Conservation (phyloP, 306 rosid genomes). For the Trifolium repens region DNA sequence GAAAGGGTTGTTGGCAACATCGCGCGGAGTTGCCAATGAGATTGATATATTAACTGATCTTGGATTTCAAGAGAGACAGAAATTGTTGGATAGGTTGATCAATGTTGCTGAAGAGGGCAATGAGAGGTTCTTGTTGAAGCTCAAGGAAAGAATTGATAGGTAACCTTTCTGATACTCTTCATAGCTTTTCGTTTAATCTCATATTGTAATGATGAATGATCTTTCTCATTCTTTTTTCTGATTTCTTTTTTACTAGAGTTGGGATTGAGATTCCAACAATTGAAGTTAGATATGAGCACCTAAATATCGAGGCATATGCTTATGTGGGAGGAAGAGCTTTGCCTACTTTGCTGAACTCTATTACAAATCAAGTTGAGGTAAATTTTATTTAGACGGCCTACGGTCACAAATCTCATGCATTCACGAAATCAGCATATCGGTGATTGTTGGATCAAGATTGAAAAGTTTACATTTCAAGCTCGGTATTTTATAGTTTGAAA, state of each 20-base stretch:
- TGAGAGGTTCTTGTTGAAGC: conserved; percentile 59
- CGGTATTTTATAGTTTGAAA: too few species aligned
- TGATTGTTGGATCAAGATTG: too few species aligned
- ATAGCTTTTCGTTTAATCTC: too few species aligned
- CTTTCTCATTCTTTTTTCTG: not conserved
- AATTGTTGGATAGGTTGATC: conserved; percentile 53
- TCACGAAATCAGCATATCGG: too few species aligned
- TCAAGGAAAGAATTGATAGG: conserved; percentile 67
- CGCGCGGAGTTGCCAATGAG: conserved; percentile 56
- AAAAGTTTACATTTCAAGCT: too few species aligned
- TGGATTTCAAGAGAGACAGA: conserved; percentile 45
- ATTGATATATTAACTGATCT: conserved; percentile 55
- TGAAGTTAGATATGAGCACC: conserved; percentile 63
- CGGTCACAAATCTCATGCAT: too few species aligned
- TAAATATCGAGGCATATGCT: conserved; percentile 59
- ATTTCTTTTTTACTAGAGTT: conserved; percentile 38
- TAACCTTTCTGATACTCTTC: not conserved
- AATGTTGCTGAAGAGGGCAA: conserved; percentile 59
- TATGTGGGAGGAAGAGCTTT: conserved; percentile 66
- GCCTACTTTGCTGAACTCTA: conserved; percentile 56
- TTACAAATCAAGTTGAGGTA: conserved; percentile 42
- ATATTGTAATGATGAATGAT: not conserved
- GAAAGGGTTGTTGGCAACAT: conserved; percentile 62
- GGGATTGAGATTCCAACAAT: conserved; percentile 60
- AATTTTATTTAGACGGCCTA: too few species aligned